Percentiles rank a stretch among this genome's conserved stretches.
Conservation (phyloP, 352 stramenopile genomes). For the Pilasporangium apinafurcum region DNA sequence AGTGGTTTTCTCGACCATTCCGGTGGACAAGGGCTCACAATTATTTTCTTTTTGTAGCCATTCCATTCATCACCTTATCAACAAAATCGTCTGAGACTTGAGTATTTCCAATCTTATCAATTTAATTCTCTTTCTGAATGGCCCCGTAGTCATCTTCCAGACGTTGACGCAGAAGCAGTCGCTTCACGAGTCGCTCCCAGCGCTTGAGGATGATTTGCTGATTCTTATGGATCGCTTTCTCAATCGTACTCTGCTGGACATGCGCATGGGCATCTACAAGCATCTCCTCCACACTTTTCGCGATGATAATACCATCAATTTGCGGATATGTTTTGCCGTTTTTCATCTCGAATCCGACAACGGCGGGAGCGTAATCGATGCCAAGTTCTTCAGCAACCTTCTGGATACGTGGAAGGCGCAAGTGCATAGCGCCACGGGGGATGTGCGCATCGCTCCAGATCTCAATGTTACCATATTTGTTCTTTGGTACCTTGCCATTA, state of each 20-base stretch:
- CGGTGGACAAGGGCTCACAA: too few relatives aligned
- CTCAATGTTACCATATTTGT: conserved; percentile 85
- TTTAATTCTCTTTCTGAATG: conserved; percentile 20
- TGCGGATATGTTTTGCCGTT: conserved; percentile 58
- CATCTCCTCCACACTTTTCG: conserved; percentile 22
- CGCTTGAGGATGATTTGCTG: conserved; percentile 41
- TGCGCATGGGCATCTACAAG: conserved; percentile 66
- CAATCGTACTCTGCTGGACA: conserved; percentile 58
- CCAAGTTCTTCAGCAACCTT: conserved; percentile 57
- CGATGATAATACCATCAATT: conserved; percentile 72
- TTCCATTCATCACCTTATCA: too few relatives aligned
- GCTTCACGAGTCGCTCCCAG: conserved; percentile 63
- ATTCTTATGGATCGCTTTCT: conserved; percentile 67
- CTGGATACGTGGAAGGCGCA: conserved; percentile 59
- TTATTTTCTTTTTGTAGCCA: too few relatives aligned
- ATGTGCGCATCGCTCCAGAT: conserved; percentile 74
- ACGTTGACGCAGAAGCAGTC: conserved; percentile 56
- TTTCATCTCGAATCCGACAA: conserved; percentile 77
- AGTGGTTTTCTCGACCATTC: too few relatives aligned
- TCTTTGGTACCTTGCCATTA: conserved; percentile 70
- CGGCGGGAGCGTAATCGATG: conserved; percentile 70
- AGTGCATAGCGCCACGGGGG: conserved; percentile 45
- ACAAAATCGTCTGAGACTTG: too few relatives aligned
- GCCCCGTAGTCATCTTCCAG: conserved; percentile 76
- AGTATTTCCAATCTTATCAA: too few relatives aligned